These are phyloP conservation scores for Botrytis paeoniae DNA, from an alignment of 2,329 filamentous ascomycete species.

Conservation along the genomic window DNA sequence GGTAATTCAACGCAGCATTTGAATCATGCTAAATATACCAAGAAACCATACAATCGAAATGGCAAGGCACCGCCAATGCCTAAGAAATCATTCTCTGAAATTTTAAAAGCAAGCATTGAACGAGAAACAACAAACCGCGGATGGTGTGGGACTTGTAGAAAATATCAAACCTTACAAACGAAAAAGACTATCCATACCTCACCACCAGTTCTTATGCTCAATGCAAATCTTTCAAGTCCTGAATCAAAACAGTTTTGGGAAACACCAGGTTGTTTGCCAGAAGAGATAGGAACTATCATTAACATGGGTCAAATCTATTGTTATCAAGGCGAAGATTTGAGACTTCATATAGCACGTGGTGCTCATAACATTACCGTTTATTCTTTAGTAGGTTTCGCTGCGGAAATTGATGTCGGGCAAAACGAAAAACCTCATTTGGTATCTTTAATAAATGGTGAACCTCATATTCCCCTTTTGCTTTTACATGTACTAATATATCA, in stretches of 20 bases:
- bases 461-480: neutral
- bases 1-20: constrained; percentile 8
- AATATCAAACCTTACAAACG: constrained; percentile 84
- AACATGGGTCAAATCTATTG: constrained; percentile 91
- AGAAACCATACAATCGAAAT: constrained; percentile 50
- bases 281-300: constrained; percentile 89
- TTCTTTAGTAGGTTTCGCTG: constrained; percentile 83
- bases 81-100: constrained; percentile 75
- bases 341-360: constrained; percentile 72
- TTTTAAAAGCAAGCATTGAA: constrained; percentile 90
- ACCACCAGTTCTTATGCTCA: constrained; percentile 84
- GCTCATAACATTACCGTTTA: constrained; percentile 83
- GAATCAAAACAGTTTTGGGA: constrained; percentile 83
- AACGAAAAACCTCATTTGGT: constrained; percentile 88
- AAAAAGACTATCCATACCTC: constrained; percentile 79
- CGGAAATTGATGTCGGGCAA: constrained; percentile 83
- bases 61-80: constrained; percentile 51
- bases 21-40: constrained; percentile 32
- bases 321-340: constrained; percentile 88
- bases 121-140: constrained; percentile 83
- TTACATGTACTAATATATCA: constrained; percentile 22
- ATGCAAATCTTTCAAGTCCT: constrained; percentile 69
- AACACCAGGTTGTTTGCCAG: constrained; percentile 84
- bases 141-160: constrained; percentile 88
- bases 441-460: constrained; percentile 78